A percentile compares a stretch with the other conserved stretches of the same genome.
These are phyloP conservation scores for Nicotiana benthamiana DNA, from an alignment of 257 asterid genomes.

Conservation along the genomic window DNA sequence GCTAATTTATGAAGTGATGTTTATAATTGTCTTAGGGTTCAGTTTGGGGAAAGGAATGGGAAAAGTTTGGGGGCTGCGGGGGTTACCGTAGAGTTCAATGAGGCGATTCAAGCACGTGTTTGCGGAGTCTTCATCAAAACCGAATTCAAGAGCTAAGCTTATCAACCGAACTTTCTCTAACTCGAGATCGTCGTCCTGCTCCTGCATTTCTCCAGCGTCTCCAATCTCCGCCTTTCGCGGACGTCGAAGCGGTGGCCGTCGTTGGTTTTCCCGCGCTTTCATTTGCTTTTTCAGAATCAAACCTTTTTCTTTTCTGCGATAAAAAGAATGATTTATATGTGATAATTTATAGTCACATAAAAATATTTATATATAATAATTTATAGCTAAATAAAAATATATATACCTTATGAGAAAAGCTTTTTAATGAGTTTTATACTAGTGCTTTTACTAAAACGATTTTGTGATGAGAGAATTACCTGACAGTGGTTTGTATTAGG, in stretches of 20 bases:
- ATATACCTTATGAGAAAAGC: background rate
- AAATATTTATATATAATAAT: no score
- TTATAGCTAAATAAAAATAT: no score
- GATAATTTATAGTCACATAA: no score
- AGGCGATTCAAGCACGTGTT: constrained; percentile 60
- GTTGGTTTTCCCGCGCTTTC: constrained; percentile 60
- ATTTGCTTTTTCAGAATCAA: background rate
- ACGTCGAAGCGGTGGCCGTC: background rate
- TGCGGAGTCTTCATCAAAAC: constrained; percentile 72
- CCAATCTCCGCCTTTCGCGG: constrained; percentile 9
- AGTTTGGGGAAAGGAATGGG: background rate
- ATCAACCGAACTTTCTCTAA: constrained; percentile 62
- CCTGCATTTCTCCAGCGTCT: constrained; percentile 29
- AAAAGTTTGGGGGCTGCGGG: background rate
- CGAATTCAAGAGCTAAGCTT: constrained; percentile 78
- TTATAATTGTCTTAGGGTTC: background rate
- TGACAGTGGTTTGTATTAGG: background rate
- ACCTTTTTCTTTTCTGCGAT: background rate
- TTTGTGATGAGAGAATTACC: background rate
- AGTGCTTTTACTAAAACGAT: background rate
- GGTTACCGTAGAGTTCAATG: constrained; percentile 63
- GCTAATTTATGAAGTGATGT: background rate
- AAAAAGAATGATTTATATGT: no score
- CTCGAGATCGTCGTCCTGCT: constrained; percentile 53
- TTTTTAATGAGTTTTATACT: no score